Evolutionary conservation across 345 rosid genomes (phyloP).

Genomic region (Hypericum perforatum): DNA sequence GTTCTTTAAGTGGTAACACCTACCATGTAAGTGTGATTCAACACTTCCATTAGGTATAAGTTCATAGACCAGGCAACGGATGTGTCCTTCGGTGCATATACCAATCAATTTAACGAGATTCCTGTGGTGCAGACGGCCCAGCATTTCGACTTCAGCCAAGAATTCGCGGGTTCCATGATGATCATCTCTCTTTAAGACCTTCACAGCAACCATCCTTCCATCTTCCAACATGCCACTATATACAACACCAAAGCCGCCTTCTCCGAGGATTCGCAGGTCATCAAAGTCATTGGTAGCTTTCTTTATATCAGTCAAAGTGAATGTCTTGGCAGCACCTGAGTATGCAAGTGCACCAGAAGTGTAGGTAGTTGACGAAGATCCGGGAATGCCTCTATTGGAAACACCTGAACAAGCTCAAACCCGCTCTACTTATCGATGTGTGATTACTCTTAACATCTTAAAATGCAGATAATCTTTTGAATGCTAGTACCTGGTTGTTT

Average conservation of each 20-base stretch:
- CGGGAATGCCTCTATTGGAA: conserved; percentile 18
- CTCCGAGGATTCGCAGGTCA: conserved; percentile 42
- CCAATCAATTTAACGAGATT: conserved; percentile 59
- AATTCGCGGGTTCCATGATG: conserved; percentile 55
- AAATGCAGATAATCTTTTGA: background rate
- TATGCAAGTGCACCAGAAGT: conserved; percentile 33
- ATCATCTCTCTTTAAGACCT: conserved; percentile 56
- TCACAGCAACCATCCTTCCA: conserved; percentile 60
- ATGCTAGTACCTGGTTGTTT: conserved; percentile 33
- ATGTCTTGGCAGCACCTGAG: conserved; percentile 46
- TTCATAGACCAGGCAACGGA: conserved; percentile 57
- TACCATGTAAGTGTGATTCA: conserved; percentile 66
- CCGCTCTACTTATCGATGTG: background rate
- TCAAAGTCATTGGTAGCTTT: conserved; percentile 45
- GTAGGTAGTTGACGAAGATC: conserved; percentile 28
- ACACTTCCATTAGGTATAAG: conserved; percentile 64
- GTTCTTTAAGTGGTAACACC: background rate
- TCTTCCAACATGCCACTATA: conserved; percentile 43
- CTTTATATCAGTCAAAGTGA: conserved; percentile 37
- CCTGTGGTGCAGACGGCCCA: conserved; percentile 69
- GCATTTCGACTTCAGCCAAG: conserved; percentile 77
- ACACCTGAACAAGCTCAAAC: background rate
- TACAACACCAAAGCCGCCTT: conserved; percentile 71
- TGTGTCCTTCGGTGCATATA: conserved; percentile 38
- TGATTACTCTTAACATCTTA: background rate